Base-by-base conservation (phyloP, 352 stramenopile genomes). In the Pythium plurisporium region DNA sequence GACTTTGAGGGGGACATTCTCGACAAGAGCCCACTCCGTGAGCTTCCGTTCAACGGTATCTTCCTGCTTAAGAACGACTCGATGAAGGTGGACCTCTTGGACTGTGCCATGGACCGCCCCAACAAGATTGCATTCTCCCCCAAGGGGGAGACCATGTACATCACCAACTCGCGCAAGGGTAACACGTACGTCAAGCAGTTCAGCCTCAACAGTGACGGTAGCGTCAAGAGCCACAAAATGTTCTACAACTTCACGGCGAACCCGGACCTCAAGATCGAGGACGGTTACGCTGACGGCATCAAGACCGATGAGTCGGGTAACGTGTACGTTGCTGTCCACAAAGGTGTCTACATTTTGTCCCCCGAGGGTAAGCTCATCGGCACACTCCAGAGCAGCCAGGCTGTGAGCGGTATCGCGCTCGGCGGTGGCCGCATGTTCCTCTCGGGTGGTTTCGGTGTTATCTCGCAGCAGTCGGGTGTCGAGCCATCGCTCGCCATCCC, bases 41-140 rank as follows among this genome's bases (percentile, higher is more conserved):
- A 90, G 57, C 76, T 92, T 30, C 79, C 79, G 3, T 92, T 88
- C 54, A 92, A 90, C 57, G 82, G 82, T 29, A 72, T 92, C 38
- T 92, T 88, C 63, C 66, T 83, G 59, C 72, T 89, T 29, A 68
- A 67, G 38, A 84, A 84, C 50, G 65, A 65, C 38, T 70, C 68
- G 17, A 70, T 64, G 26, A 60, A 81, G 33, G 72, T 89, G 25
- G 68, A 82, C 45, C 72, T 87, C 19, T 49, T 90, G 36, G 82
- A 92, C 40, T 88, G 79, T 45, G 70, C 71, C 47, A 88, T 92
- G 78, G 81, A 81, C 37, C 79, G 82, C 10, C 82, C 82, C n/a
- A 89, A 89, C 69, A 89, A 89, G 66, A 89, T 92, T 34, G 82
- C 82, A 19, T 90, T 92, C 55, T 88, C 79, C 19, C 79, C 82